A percentile compares a stretch with the other conserved stretches of the same genome.
Conservation (phyloP, 2,329 filamentous ascomycete genomes). For the Scedosporium aurantiacum region DNA sequence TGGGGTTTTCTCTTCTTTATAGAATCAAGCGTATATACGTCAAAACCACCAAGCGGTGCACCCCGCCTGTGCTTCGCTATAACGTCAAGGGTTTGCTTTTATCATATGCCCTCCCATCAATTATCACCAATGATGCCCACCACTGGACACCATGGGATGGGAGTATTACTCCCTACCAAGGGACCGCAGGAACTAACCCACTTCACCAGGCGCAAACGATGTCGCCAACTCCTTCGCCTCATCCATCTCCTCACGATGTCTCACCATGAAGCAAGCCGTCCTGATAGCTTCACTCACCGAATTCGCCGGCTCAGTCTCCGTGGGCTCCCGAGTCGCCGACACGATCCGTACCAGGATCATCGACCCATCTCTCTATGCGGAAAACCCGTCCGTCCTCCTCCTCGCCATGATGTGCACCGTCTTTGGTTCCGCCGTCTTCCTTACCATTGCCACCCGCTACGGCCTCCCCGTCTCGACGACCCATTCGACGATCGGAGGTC, state of each 20-base stretch:
- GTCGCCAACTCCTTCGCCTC: conserved; percentile 37
- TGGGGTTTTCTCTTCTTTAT: no score
- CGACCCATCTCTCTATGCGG: conserved; percentile 28
- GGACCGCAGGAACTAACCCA: neutral
- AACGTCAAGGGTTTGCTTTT: no score
- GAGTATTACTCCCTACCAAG: no score
- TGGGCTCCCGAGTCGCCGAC: conserved; percentile 25
- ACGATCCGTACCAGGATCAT: conserved; percentile 38
- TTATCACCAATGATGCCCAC: no score
- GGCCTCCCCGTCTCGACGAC: conserved; percentile 45
- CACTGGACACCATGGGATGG: no score
- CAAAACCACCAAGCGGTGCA: no score
- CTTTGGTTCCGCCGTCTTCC: conserved; percentile 37
- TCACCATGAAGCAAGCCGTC: conserved; percentile 36
- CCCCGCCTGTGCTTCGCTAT: no score
- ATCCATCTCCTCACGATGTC: conserved; percentile 32
- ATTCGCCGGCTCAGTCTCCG: conserved; percentile 30
- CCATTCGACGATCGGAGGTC: conserved; percentile 35
- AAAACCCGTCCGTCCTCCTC: conserved; percentile 35
- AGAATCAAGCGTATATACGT: no score
- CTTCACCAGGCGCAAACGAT: conserved; percentile 32
- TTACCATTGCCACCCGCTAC: conserved; percentile 38
- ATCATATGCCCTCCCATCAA: no score
- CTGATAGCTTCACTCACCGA: conserved; percentile 30
- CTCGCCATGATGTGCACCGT: conserved; percentile 44